phyloP scores from a whole-genome alignment of 345 rosid species.

The Aethionema arabicum region DNA sequence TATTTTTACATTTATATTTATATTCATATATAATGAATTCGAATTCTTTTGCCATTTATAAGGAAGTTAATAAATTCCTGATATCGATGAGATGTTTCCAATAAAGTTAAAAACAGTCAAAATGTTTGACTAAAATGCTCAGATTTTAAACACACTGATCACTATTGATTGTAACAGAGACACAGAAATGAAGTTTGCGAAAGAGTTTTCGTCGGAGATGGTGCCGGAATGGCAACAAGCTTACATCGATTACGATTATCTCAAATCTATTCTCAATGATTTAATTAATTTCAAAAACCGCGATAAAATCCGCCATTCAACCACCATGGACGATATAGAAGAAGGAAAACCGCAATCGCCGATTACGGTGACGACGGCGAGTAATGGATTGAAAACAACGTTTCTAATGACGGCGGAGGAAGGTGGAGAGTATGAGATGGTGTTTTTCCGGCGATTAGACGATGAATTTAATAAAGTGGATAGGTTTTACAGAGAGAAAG shows the following conservation, averaged over 20 bases:
- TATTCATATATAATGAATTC: too few relatives aligned
- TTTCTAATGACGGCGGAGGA: conserved; percentile 47
- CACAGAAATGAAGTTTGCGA: conserved; percentile 56
- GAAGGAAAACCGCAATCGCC: conserved; percentile 13
- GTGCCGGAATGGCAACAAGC: conserved; percentile 76
- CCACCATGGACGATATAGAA: conserved; percentile 37
- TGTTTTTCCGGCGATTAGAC: conserved; percentile 58
- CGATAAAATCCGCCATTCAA: conserved; percentile 20
- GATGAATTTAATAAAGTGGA: conserved; percentile 63
- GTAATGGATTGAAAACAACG: conserved; percentile 40
- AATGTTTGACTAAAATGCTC: neutral
- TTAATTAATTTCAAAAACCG: conserved; percentile 41
- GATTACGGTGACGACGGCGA: conserved; percentile 44
- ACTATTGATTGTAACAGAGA: conserved; percentile 2
- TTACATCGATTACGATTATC: conserved; percentile 56
- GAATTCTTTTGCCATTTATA: too few relatives aligned
- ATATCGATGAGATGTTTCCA: neutral
- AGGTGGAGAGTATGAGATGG: conserved; percentile 61
- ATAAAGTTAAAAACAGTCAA: neutral
- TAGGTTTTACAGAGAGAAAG: conserved; percentile 48
- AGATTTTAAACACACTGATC: neutral
- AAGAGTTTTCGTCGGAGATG: conserved; percentile 55
- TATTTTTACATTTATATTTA: too few relatives aligned
- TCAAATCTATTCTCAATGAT: conserved; percentile 58
- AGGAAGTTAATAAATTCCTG: too few relatives aligned